phyloP scores from a whole-genome alignment of 768 basidiomycete genomes.

The Dendrothele bispora region DNA sequence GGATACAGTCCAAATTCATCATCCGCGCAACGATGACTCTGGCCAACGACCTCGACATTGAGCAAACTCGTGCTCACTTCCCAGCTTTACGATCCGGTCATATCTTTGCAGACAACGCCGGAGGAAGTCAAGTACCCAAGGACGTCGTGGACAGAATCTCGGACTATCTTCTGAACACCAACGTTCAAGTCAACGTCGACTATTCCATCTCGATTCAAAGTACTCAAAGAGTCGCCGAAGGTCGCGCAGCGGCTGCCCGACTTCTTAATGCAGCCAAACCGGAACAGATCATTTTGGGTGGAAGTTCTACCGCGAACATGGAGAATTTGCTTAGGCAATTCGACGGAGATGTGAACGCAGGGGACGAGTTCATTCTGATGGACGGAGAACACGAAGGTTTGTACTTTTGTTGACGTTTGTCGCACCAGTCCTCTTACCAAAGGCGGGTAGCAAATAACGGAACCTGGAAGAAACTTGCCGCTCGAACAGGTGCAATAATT shows the following conservation, averaged over 20 bases:
- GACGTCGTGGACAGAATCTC: constrained; percentile 57
- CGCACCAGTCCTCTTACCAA: constrained; percentile 2
- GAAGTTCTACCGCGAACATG: constrained; percentile 65
- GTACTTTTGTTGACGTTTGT: constrained; percentile 5
- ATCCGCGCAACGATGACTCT: too few relatives aligned
- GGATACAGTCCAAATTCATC: too few relatives aligned
- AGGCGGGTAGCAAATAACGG: constrained; percentile 64
- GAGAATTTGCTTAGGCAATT: constrained; percentile 68
- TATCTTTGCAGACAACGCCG: constrained; percentile 55
- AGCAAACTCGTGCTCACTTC: constrained; percentile 40
- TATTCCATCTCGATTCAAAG: constrained; percentile 58
- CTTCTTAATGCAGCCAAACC: constrained; percentile 62
- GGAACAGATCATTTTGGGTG: constrained; percentile 65
- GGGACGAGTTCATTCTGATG: constrained; percentile 75
- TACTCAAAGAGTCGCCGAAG: constrained; percentile 48
- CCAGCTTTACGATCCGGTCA: constrained; percentile 43
- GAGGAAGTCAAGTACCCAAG: constrained; percentile 54
- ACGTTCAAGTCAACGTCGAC: constrained; percentile 74
- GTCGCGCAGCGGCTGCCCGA: constrained; percentile 48
- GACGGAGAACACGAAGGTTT: constrained; percentile 73
- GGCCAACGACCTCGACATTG: constrained; percentile 25
- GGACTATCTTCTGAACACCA: constrained; percentile 72
- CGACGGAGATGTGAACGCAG: constrained; percentile 49
- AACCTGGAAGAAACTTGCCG: constrained; percentile 74
- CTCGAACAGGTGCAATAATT: constrained; percentile 48